These are phyloP conservation scores for Pythium phragmitis DNA, from an alignment of 352 stramenopile genomes.

Conservation along the genomic window DNA sequence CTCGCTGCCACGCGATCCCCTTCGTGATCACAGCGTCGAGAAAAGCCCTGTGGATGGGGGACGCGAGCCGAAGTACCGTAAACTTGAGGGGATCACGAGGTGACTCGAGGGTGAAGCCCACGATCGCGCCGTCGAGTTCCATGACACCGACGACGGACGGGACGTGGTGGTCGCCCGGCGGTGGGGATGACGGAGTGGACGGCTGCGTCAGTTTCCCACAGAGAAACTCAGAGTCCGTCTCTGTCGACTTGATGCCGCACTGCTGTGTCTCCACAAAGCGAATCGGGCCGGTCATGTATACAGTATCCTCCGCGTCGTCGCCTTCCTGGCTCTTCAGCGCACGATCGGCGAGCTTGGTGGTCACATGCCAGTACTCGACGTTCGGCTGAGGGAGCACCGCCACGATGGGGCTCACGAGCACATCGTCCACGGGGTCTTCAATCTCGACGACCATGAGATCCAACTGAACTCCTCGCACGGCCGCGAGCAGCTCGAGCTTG, in stretches of 20 bases:
- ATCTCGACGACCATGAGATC: slow-evolving; percentile 22
- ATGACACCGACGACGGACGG: slow-evolving; percentile 5
- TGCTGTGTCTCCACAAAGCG: not conserved
- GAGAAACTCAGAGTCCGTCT: not conserved
- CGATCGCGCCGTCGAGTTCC: not conserved
- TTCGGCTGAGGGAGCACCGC: not conserved
- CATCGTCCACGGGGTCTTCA: not conserved
- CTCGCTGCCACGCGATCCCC: not conserved
- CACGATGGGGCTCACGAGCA: not conserved
- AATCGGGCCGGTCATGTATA: not conserved
- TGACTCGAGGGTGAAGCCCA: slow-evolving; percentile 20
- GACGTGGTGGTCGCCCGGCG: not conserved
- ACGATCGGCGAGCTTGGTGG: not conserved
- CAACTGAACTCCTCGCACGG: not conserved
- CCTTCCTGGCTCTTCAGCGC: not conserved
- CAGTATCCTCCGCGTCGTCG: not conserved
- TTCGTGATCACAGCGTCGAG: slow-evolving; percentile 13
- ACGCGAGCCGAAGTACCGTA: slow-evolving; percentile 8
- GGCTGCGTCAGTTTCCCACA: slow-evolving; percentile 2
- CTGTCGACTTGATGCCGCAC: not conserved
- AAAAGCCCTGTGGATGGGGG: slow-evolving; percentile 6
- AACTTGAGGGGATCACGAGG: not conserved
- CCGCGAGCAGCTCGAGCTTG: not conserved
- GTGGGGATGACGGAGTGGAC: not conserved
- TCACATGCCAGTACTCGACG: not conserved